These are phyloP conservation scores for Xylariaceae sp. DNA, from an alignment of 2,329 filamentous ascomycete genomes.

Conservation along the genomic window DNA sequence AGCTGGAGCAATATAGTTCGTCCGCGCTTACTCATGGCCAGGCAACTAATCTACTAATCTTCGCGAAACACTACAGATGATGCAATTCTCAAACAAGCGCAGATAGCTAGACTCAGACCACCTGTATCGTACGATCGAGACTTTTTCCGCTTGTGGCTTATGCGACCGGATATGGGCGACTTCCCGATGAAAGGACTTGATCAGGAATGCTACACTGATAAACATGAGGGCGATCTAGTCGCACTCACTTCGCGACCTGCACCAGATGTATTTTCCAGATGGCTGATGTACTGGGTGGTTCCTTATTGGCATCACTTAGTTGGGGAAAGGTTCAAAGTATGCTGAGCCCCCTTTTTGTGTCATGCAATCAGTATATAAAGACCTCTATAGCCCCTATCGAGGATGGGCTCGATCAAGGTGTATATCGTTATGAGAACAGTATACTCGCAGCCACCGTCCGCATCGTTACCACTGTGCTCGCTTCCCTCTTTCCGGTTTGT, in stretches of 20 bases:
- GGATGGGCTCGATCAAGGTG: background rate
- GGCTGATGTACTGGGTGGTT: background rate
- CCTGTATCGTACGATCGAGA: background rate
- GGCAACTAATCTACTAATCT: background rate
- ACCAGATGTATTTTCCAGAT: background rate
- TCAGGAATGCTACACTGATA: background rate
- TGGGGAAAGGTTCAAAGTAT: background rate
- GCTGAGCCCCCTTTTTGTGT: background rate
- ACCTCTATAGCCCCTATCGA: background rate
- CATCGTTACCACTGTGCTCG: background rate
- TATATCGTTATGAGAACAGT: slow-evolving; percentile 1
- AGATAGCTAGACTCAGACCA: background rate
- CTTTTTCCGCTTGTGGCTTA: background rate
- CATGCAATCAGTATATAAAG: background rate
- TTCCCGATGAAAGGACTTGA: background rate
- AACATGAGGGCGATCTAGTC: background rate
- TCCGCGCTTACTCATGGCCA: background rate
- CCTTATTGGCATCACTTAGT: background rate
- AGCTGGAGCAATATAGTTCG: background rate
- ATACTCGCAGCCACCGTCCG: background rate
- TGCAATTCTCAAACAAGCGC: background rate
- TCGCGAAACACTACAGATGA: background rate
- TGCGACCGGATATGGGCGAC: background rate
- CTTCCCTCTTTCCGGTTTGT: background rate
- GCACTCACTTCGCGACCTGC: background rate